A percentile compares a stretch with the other conserved stretches of the same genome.
phyloP scores from a whole-genome alignment of 148 eudicot genomes.

The Tetragonia tetragonoides region DNA sequence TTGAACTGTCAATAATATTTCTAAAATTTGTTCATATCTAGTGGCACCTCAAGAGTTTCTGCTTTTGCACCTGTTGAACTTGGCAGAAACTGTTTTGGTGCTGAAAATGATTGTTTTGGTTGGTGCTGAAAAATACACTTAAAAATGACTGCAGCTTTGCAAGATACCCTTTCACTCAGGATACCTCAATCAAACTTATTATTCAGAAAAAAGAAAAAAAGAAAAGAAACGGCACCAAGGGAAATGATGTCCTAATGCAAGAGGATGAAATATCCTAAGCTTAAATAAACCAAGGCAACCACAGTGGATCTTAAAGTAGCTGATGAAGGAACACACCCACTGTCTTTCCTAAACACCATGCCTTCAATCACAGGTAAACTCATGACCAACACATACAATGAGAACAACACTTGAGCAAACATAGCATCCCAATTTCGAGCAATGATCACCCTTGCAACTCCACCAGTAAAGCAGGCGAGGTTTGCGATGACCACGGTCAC shows the following conservation, averaged over 20 bases:
- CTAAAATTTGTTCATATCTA: too few species aligned
- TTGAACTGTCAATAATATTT: too few species aligned
- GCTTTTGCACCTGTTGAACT: too few species aligned
- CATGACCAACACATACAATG: slow-evolving; percentile 17
- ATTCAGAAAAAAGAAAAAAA: too few species aligned
- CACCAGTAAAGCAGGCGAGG: slow-evolving; percentile 9
- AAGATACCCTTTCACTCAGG: too few species aligned
- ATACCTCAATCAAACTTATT: too few species aligned
- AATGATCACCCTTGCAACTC: slow-evolving; percentile 20
- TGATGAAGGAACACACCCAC: slow-evolving; percentile 19
- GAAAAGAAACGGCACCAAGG: too few species aligned
- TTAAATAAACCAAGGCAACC: not conserved
- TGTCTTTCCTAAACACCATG: slow-evolving; percentile 31
- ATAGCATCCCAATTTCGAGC: slow-evolving; percentile 10
- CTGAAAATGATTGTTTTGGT: too few species aligned
- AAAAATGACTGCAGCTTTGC: too few species aligned
- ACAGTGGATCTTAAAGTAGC: slow-evolving; percentile 17
- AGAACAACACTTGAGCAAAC: slow-evolving; percentile 22
- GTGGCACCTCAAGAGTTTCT: too few species aligned
- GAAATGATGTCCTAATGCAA: slow-evolving; percentile 2
- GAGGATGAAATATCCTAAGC: slow-evolving; percentile 13
- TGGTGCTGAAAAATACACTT: too few species aligned
- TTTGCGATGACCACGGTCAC: slow-evolving; percentile 21
- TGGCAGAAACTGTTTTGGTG: too few species aligned
- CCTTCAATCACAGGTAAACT: slow-evolving; percentile 30